phyloP scores from a whole-genome alignment of 108 stramenopile species.

The Discostella stelligeroides region DNA sequence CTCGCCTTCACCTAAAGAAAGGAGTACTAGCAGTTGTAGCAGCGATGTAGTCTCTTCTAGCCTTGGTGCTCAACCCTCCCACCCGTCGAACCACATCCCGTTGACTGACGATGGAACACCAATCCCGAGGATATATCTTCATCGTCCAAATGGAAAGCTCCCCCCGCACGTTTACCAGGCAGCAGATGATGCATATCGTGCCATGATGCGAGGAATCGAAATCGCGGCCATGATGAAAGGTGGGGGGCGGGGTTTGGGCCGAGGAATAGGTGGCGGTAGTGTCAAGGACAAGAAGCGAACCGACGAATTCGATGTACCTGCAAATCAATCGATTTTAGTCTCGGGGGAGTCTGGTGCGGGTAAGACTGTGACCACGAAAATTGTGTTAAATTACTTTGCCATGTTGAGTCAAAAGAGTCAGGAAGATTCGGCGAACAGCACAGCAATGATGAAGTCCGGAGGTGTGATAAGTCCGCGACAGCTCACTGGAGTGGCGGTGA shows the following conservation, averaged over 20 bases:
- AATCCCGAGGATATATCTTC: slow-evolving; percentile 33
- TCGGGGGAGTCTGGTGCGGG: slow-evolving; percentile 88
- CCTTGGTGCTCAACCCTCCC: neutral
- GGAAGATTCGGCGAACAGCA: slow-evolving; percentile 23
- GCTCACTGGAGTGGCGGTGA: slow-evolving; percentile 17
- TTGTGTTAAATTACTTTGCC: slow-evolving; percentile 86
- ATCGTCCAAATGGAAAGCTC: slow-evolving; percentile 34
- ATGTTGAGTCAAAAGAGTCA: slow-evolving; percentile 62
- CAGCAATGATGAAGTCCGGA: neutral
- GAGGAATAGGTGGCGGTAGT: slow-evolving; percentile 24
- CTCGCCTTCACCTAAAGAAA: neutral
- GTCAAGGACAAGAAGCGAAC: slow-evolving; percentile 21
- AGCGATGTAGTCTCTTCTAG: neutral
- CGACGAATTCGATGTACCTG: slow-evolving; percentile 20
- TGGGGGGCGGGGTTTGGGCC: neutral
- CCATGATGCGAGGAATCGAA: slow-evolving; percentile 69
- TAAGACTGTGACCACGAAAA: slow-evolving; percentile 89
- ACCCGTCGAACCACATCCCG: neutral
- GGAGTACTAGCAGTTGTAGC: neutral
- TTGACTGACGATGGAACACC: slow-evolving; percentile 31
- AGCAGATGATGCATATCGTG: slow-evolving; percentile 93
- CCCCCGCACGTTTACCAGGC: slow-evolving; percentile 83
- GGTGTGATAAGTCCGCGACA: slow-evolving; percentile 2
- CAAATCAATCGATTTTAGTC: slow-evolving; percentile 74
- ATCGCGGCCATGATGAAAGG: slow-evolving; percentile 37